phyloP scores from a whole-genome alignment of 192 early-diverging fungal species.

The Podila epigama region DNA sequence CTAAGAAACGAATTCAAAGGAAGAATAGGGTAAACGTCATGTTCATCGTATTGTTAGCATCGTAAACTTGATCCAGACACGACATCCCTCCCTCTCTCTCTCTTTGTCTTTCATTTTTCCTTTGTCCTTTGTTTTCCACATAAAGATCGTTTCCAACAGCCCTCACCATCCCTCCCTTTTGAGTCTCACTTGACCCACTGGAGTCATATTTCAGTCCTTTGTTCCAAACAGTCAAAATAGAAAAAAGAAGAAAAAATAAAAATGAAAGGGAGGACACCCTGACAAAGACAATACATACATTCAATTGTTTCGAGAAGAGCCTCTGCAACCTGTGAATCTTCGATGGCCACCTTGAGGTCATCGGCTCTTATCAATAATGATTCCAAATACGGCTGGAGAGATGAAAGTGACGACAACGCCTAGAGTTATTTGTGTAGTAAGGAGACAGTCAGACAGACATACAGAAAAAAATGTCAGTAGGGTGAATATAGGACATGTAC shows the following conservation, averaged over 20 bases:
- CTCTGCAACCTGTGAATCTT: conserved; percentile 31
- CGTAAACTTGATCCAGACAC: neutral
- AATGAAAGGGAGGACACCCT: too few relatives aligned
- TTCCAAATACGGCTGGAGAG: conserved; percentile 51
- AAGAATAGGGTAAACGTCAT: conserved; percentile 11
- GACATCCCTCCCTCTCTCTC: too few relatives aligned
- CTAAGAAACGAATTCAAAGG: conserved; percentile 17
- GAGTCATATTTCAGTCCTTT: too few relatives aligned
- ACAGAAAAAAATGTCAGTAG: neutral
- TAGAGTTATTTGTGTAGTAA: conserved; percentile 5
- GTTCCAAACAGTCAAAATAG: neutral
- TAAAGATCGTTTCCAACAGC: too few relatives aligned
- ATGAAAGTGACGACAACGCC: conserved; percentile 52
- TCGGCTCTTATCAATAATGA: conserved; percentile 25
- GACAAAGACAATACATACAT: too few relatives aligned
- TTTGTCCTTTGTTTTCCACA: too few relatives aligned
- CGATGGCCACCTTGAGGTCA: conserved; percentile 14
- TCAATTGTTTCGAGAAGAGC: conserved; percentile 41
- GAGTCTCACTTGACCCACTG: too few relatives aligned
- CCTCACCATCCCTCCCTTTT: too few relatives aligned
- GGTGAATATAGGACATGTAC: neutral
- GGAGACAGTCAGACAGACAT: neutral
- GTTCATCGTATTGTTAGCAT: neutral
- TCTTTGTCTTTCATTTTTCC: too few relatives aligned
- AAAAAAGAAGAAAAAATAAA: neutral